These are phyloP conservation scores for Furcasterigmium sp. DNA, from an alignment of 2,329 filamentous ascomycete species.

Conservation along the genomic window DNA sequence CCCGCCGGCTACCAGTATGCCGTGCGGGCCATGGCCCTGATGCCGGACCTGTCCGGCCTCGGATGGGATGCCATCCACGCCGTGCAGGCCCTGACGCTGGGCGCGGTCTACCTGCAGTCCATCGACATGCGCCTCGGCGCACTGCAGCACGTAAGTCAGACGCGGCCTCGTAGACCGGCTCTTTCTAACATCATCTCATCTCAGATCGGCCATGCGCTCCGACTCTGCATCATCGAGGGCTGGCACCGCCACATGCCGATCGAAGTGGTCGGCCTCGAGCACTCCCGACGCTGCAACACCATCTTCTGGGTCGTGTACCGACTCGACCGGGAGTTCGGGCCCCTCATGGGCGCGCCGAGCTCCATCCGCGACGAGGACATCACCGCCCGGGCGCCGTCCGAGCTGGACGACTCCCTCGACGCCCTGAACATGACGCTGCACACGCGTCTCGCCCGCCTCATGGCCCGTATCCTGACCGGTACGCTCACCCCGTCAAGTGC, in stretches of 20 bases:
- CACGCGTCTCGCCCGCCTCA: slow-evolving; percentile 9
- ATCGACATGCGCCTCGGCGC: slow-evolving; percentile 32
- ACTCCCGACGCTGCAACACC: slow-evolving; percentile 11
- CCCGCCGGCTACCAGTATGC: slow-evolving; percentile 32
- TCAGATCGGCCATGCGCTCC: slow-evolving; percentile 25
- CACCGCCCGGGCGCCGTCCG: slow-evolving; percentile 10
- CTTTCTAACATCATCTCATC: too few species aligned
- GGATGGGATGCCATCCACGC: slow-evolving; percentile 20
- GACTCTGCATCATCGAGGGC: slow-evolving; percentile 24
- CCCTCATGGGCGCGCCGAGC: slow-evolving; percentile 11
- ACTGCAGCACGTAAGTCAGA: slow-evolving; percentile 29
- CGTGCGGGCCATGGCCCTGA: slow-evolving; percentile 28
- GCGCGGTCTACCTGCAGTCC: slow-evolving; percentile 31
- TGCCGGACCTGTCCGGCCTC: slow-evolving; percentile 28
- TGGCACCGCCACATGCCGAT: slow-evolving; percentile 12
- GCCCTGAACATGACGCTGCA: slow-evolving; percentile 12
- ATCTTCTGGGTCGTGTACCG: slow-evolving; percentile 13
- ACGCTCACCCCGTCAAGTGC: too few species aligned
- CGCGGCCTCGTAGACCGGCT: too few species aligned
- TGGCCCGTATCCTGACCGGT: slow-evolving; percentile 12
- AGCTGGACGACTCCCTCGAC: slow-evolving; percentile 8
- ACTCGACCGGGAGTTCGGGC: slow-evolving; percentile 9
- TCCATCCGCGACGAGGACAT: slow-evolving; percentile 12
- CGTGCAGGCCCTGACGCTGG: slow-evolving; percentile 27
- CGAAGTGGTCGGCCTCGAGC: slow-evolving; percentile 8